Base-by-base conservation (phyloP, 78 protist genomes). In the Dictyostelium discoideum region DNA sequence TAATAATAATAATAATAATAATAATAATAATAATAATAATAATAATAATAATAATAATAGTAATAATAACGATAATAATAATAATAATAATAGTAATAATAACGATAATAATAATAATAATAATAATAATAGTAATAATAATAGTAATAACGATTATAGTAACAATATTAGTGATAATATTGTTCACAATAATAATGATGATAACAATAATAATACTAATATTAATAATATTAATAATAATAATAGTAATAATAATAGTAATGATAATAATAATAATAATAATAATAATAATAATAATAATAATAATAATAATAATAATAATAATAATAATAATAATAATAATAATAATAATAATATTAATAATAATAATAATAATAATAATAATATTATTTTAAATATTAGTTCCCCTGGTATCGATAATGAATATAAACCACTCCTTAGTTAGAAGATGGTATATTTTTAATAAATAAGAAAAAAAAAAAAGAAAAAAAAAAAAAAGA, bases 371-470 rank as follows among this genome's bases (percentile, higher is more conserved):
- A 60, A 20, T 20, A 60, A 60, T 20, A 60, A 60, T 60, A 60
- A 60, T 60, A 20, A 20, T 60, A 20, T 20, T 60, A 60, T 60
- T 60, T 60, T 60, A 20, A 60, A 60, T 60, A 60, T 0, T 60
- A 60, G 69, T 5, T 60, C 69, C 69, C 26, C 69, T 60, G 9
- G 69, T 60, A 20, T 60, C 69, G 69, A 60, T 60, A 78, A 42
- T 42, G 65, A 78, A 78, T 74, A 74, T 74, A 74, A 32, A 74
- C 81, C 81, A 74, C 81, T 74, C 22, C 81, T 74, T 74, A 74
- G 81, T 74, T 74, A 74, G 81, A 74, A 74, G 81, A 32, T 74
- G 81, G 81, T 74, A 14, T 60, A 32, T 54, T 48, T 48, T 13
- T 14, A 20, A 60, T 13, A 60, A 60, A 11, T 10, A 50, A 50